Evolutionary conservation across 2,329 filamentous ascomycete species (phyloP).

Genomic region (Hypoxylon sp.): DNA sequence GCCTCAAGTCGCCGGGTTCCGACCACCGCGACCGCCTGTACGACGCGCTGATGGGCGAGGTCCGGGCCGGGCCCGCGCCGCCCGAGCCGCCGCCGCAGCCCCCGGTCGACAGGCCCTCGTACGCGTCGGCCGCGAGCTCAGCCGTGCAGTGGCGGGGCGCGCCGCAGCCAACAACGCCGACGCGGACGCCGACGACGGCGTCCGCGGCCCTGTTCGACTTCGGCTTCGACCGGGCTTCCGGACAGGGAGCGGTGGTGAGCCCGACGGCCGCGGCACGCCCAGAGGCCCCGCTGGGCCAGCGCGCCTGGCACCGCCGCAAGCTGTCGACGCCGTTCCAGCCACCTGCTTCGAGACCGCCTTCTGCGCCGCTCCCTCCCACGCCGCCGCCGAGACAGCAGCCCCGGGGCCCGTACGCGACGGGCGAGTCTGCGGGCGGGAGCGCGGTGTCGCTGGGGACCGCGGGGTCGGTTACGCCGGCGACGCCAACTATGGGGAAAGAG

Average conservation of each 20-base stretch:
- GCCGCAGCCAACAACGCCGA: too few species aligned
- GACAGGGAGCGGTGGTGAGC: not conserved
- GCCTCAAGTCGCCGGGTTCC: constrained; percentile 4
- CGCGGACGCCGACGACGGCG: not conserved
- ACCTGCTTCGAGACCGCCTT: constrained; percentile 34
- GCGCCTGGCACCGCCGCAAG: constrained; percentile 43
- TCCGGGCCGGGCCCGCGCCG: constrained; percentile 21
- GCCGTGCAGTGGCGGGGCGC: constrained; percentile 34
- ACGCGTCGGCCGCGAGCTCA: constrained; percentile 32
- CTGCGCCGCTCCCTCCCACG: constrained; percentile 34
- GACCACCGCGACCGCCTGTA: constrained; percentile 28
- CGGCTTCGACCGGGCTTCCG: constrained; percentile 8
- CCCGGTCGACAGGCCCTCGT: not conserved
- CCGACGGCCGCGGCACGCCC: constrained; percentile 30
- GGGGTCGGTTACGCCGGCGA: not conserved
- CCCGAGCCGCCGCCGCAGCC: not conserved
- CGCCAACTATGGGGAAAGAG: constrained; percentile 12
- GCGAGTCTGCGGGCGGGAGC: constrained; percentile 12
- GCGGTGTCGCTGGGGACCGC: constrained; percentile 3
- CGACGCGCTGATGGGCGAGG: constrained; percentile 28
- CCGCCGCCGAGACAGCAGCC: constrained; percentile 29
- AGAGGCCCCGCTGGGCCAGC: constrained; percentile 35
- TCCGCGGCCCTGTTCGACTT: constrained; percentile 8
- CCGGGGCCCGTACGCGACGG: constrained; percentile 8
- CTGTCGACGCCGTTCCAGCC: constrained; percentile 37